Evolutionary conservation across 106 monocot species (phyloP).

Genomic region (Dioscorea alata): DNA sequence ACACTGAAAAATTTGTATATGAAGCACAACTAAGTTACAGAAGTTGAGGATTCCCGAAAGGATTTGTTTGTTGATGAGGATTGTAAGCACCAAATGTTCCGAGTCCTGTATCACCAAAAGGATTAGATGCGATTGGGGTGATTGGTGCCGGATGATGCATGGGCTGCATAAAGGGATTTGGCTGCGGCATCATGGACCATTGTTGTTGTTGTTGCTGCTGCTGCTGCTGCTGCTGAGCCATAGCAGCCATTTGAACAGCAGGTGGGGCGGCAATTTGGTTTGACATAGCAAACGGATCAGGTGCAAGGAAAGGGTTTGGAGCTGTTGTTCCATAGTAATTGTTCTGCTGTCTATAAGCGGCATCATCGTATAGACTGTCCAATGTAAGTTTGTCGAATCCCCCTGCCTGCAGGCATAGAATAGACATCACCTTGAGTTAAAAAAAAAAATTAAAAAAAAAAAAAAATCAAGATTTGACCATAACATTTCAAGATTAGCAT

Average conservation of each 20-base stretch:
- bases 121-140: conserved; percentile 30
- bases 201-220: conserved; percentile 44
- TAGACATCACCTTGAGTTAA: not conserved
- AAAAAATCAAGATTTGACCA: too few relatives aligned
- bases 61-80: conserved; percentile 35
- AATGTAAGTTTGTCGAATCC: conserved; percentile 71
- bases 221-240: conserved; percentile 57
- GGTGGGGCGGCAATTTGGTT: conserved; percentile 51
- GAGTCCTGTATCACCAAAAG: conserved; percentile 48
- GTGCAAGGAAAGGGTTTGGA: conserved; percentile 55
- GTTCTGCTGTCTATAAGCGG: conserved; percentile 55
- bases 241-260: conserved; percentile 63
- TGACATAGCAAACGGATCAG: conserved; percentile 56
- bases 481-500: too few relatives aligned
- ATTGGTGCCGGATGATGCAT: conserved; percentile 13
- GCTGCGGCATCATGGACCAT: conserved; percentile 35
- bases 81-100: conserved; percentile 43
- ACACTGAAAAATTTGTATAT: too few relatives aligned
- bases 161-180: conserved; percentile 52
- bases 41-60: conserved; percentile 39
- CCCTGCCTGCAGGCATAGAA: conserved; percentile 38
- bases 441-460: too few relatives aligned
- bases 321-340: conserved; percentile 22
- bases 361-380: conserved; percentile 75
- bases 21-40: conserved; percentile 13